A percentile compares a stretch with the other conserved stretches of the same genome.
These are phyloP conservation scores for Ogataea kodamae DNA, from an alignment of 805 yeast genomes.

Conservation along the genomic window DNA sequence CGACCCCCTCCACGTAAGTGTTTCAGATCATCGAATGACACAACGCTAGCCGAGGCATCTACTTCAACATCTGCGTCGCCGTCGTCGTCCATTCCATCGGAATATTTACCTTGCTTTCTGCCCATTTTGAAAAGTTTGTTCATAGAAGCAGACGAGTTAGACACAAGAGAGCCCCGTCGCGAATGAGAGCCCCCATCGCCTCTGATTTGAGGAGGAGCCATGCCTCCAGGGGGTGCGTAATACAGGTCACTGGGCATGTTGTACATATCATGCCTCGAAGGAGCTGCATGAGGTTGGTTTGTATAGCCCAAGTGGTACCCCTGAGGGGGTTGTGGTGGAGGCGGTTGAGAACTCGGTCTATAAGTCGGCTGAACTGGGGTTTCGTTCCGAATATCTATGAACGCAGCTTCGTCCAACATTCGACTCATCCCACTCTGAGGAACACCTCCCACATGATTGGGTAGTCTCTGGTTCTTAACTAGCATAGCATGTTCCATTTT, in stretches of 20 bases:
- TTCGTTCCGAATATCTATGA: slow-evolving; percentile 44
- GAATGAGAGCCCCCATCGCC: slow-evolving; percentile 13
- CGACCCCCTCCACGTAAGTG: slow-evolving; percentile 65
- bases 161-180: slow-evolving; percentile 24
- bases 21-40: slow-evolving; percentile 63
- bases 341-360: slow-evolving; percentile 8
- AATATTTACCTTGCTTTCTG: slow-evolving; percentile 26
- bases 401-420: slow-evolving; percentile 39
- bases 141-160: slow-evolving; percentile 32
- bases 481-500: slow-evolving; percentile 13
- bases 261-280: slow-evolving; percentile 5
- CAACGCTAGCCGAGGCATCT: slow-evolving; percentile 32
- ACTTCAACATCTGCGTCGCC: slow-evolving; percentile 31
- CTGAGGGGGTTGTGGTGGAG: slow-evolving; percentile 3
- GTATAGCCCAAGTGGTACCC: slow-evolving; percentile 7
- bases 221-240: slow-evolving; percentile 3
- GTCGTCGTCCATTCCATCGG: slow-evolving; percentile 25
- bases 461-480: slow-evolving; percentile 10
- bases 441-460: slow-evolving; percentile 20
- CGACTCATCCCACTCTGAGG: slow-evolving; percentile 33
- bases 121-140: slow-evolving; percentile 42
- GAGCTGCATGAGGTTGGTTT: slow-evolving; percentile 3
- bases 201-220: slow-evolving; percentile 2
- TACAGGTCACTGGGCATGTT: slow-evolving; percentile 11
- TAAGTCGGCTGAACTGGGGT: slow-evolving; percentile 28